phyloP scores from a whole-genome alignment of 495 filamentous ascomycete species.

The Aspergillus kassunensis region DNA sequence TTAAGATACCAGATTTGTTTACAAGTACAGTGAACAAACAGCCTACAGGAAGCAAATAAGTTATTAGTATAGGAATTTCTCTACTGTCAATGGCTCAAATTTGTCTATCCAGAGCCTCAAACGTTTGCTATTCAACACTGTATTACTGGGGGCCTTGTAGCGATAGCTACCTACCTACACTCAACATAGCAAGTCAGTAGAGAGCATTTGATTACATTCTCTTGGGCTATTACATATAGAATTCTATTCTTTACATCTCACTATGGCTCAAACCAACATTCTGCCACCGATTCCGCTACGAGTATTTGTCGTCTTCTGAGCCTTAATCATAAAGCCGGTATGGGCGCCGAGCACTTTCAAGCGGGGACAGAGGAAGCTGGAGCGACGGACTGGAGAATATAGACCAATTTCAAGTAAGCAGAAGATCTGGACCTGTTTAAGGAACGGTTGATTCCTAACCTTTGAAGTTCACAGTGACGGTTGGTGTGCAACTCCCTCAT shows the following conservation, averaged over 20 bases:
- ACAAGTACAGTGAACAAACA: constrained; percentile 48
- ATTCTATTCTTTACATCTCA: constrained; percentile 60
- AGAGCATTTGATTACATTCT: constrained; percentile 38
- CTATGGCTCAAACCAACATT: constrained; percentile 62
- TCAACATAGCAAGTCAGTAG: constrained; percentile 45
- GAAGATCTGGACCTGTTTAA: constrained; percentile 64
- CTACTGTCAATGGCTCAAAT: background rate
- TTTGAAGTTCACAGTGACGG: constrained; percentile 23
- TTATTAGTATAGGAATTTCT: constrained; percentile 10
- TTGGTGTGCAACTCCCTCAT: constrained; percentile 53
- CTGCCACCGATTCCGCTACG: constrained; percentile 49
- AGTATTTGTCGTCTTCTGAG: constrained; percentile 53
- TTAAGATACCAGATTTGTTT: constrained; percentile 45
- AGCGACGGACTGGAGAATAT: constrained; percentile 53
- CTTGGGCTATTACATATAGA: constrained; percentile 56
- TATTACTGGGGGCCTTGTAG: constrained; percentile 60
- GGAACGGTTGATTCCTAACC: constrained; percentile 56
- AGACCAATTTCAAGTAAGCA: constrained; percentile 57
- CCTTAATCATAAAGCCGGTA: constrained; percentile 51
- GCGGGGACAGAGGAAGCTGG: constrained; percentile 44
- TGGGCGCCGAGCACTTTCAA: constrained; percentile 43
- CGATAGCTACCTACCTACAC: constrained; percentile 55
- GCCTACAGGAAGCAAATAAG: constrained; percentile 37
- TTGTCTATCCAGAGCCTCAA: constrained; percentile 16
- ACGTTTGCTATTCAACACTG: constrained; percentile 60